Percentiles rank a stretch among this genome's conserved stretches.
Conservation (phyloP, 1,139 yeast species). For the Casaregolazyma suthepensis region DNA sequence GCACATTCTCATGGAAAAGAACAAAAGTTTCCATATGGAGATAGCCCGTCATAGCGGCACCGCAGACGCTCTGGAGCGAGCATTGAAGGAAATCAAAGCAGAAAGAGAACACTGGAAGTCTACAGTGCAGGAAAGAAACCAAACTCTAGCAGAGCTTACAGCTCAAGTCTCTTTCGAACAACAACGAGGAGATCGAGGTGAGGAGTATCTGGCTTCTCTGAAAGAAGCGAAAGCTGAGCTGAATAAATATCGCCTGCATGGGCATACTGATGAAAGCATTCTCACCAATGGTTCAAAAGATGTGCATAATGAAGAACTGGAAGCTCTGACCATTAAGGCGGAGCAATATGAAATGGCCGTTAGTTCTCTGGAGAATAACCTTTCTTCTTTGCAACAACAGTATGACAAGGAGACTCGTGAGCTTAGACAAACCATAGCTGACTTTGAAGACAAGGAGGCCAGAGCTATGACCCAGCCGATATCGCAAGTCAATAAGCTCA, state of each 20-base stretch:
- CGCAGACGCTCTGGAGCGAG: constrained; percentile 20
- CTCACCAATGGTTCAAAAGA: constrained; percentile 1
- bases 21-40: constrained; percentile 29
- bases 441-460: constrained; percentile 13
- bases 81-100: background rate
- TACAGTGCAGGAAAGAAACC: constrained; percentile 16
- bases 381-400: constrained; percentile 12
- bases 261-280: constrained; percentile 8
- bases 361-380: constrained; percentile 15
- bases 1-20: constrained; percentile 29
- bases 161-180: constrained; percentile 18
- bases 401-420: constrained; percentile 17
- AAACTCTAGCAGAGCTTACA: constrained; percentile 21
- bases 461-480: constrained; percentile 2
- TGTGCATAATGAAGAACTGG: constrained; percentile 8
- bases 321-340: constrained; percentile 9
- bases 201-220: constrained; percentile 18
- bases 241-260: constrained; percentile 4
- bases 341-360: constrained; percentile 6
- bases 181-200: constrained; percentile 14
- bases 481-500: constrained; percentile 12
- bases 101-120: constrained; percentile 9
- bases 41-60: constrained; percentile 26
- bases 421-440: constrained; percentile 14
- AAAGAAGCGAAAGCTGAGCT: constrained; percentile 21